Conservation (phyloP, 2,329 filamentous ascomycete genomes). For the Tolypocladium nubicola region DNA sequence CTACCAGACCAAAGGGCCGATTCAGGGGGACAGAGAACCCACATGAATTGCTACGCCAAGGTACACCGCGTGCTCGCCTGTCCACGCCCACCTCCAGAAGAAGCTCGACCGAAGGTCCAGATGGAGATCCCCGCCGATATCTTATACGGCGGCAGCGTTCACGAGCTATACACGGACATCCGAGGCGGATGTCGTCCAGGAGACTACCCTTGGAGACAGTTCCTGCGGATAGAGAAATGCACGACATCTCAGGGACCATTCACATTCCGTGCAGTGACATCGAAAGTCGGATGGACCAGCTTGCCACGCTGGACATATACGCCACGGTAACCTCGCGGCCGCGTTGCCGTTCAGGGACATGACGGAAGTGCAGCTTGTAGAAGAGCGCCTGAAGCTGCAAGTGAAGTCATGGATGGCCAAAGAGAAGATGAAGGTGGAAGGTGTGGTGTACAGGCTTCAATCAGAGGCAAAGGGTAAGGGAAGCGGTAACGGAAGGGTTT, state of each 20-base stretch:
- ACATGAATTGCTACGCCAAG: background rate
- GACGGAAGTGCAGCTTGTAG: conserved; percentile 12
- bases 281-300: conserved; percentile 3
- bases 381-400: conserved; percentile 9
- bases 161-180: conserved; percentile 6
- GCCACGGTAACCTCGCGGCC: background rate
- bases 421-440: background rate
- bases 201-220: conserved; percentile 15
- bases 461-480: conserved; percentile 16
- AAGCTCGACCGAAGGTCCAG: background rate
- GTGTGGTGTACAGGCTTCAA: conserved; percentile 15
- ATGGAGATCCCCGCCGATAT: conserved; percentile 9
- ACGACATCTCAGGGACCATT: conserved; percentile 3
- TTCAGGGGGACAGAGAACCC: background rate
- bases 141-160: conserved; percentile 10
- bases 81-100: background rate
- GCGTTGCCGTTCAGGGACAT: conserved; percentile 12
- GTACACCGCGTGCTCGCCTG: background rate
- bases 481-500: conserved; percentile 11
- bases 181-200: conserved; percentile 11
- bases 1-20: background rate
- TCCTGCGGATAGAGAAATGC: conserved; percentile 8
- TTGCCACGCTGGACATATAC: conserved; percentile 4
- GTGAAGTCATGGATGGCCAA: conserved; percentile 12
- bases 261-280: conserved; percentile 1